Evolutionary conservation across 2,329 filamentous ascomycete genomes (phyloP).

Genomic region (Exophiala phaeomuriformis): DNA sequence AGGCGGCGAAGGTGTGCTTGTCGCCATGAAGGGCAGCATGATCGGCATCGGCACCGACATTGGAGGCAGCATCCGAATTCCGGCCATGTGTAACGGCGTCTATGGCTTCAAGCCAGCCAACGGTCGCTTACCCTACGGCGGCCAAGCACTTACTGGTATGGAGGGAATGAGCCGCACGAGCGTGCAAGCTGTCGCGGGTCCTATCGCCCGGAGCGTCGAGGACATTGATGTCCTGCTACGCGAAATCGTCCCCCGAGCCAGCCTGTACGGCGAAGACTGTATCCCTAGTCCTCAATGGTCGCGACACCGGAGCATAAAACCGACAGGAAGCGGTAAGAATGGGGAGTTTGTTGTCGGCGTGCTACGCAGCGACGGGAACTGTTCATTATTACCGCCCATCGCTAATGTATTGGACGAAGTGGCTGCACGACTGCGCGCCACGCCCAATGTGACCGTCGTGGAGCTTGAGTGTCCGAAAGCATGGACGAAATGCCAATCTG

Average conservation of each 20-base stretch:
- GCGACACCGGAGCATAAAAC: not conserved
- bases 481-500: conserved; percentile 49
- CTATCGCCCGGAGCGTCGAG: conserved; percentile 35
- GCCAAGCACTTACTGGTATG: conserved; percentile 43
- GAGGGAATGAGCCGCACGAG: conserved; percentile 45
- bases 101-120: conserved; percentile 47
- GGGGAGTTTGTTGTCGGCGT: conserved; percentile 38
- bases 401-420: conserved; percentile 37
- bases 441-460: conserved; percentile 48
- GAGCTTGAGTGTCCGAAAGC: conserved; percentile 49
- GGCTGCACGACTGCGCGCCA: conserved; percentile 28
- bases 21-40: conserved; percentile 52
- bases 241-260: conserved; percentile 46
- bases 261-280: conserved; percentile 46
- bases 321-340: conserved; percentile 17
- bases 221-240: conserved; percentile 44
- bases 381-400: conserved; percentile 36
- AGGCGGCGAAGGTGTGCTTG: conserved; percentile 57
- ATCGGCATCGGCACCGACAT: conserved; percentile 59
- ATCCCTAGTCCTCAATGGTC: conserved; percentile 37
- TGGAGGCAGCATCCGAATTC: conserved; percentile 41
- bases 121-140: conserved; percentile 46
- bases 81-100: conserved; percentile 46
- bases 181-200: conserved; percentile 44
- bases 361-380: conserved; percentile 37